Percentiles rank a stretch among this genome's conserved stretches.
These are phyloP conservation scores for Fomitopsis pulvina DNA, from an alignment of 768 basidiomycete genomes.

Conservation along the genomic window DNA sequence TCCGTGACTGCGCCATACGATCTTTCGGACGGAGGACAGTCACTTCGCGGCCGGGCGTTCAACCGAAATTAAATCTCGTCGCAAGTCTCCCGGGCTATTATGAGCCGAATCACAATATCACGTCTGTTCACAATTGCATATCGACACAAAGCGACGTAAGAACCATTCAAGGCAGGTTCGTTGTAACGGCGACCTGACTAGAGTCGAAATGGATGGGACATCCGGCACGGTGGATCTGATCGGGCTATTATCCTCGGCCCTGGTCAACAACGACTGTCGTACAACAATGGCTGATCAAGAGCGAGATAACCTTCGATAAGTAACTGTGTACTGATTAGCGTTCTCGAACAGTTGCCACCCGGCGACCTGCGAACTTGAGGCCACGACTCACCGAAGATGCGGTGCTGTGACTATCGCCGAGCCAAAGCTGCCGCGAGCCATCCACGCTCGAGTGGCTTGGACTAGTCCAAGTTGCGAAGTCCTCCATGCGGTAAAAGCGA, in stretches of 20 bases:
- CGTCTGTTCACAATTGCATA: not conserved
- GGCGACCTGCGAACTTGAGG: not conserved
- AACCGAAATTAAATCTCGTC: slow-evolving; percentile 1
- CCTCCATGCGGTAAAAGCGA: too few relatives aligned
- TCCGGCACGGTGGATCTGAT: not conserved
- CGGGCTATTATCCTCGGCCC: not conserved
- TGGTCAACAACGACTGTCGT: not conserved
- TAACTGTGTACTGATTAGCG: not conserved
- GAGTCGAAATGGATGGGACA: not conserved
- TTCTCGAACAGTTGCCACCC: not conserved
- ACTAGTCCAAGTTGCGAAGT: too few relatives aligned
- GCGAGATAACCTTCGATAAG: not conserved
- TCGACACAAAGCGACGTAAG: not conserved
- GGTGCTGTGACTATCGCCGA: too few relatives aligned
- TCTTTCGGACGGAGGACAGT: slow-evolving; percentile 2
- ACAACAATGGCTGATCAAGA: not conserved
- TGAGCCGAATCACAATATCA: not conserved
- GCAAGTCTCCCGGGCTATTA: not conserved
- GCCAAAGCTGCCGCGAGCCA: too few relatives aligned
- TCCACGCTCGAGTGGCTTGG: too few relatives aligned
- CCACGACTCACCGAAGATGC: not conserved
- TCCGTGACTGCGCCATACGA: not conserved
- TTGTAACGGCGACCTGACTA: too few relatives aligned
- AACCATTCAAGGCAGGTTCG: not conserved
- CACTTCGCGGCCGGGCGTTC: not conserved